Conservation (phyloP, 345 rosid species). For the Adansonia digitata region DNA sequence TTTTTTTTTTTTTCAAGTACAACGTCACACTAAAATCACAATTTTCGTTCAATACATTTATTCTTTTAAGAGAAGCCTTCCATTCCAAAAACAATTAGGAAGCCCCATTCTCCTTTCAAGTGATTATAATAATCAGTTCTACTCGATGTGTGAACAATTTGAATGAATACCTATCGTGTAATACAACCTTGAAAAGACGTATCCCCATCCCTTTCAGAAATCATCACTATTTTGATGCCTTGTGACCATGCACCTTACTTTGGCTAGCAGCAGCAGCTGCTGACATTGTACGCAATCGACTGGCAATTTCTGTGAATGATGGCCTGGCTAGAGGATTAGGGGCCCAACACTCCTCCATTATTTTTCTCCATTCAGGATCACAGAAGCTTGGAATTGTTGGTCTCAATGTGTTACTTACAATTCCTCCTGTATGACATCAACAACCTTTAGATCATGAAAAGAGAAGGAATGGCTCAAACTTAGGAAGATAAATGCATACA, state of each 20-base stretch:
- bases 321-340: conserved; percentile 71
- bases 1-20: not conserved
- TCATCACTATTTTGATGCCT: conserved; percentile 43
- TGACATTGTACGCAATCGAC: conserved; percentile 60
- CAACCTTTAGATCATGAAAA: not conserved
- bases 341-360: conserved; percentile 85
- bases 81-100: conserved; percentile 33
- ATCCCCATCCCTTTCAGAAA: not conserved
- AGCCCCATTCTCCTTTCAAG: conserved; percentile 16
- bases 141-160: conserved; percentile 5
- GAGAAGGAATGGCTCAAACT: not conserved
- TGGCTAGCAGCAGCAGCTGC: conserved; percentile 56
- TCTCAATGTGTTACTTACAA: conserved; percentile 71
- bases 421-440: conserved; percentile 49
- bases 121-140: not conserved
- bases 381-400: conserved; percentile 65
- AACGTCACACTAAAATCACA: not conserved
- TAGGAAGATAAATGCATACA: not conserved
- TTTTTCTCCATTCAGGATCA: conserved; percentile 60
- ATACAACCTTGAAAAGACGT: not conserved
- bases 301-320: conserved; percentile 65
- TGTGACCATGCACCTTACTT: conserved; percentile 46
- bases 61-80: conserved; percentile 21
- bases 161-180: conserved; percentile 16
- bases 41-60: conserved; percentile 9